Evolutionary conservation across 805 yeast genomes (phyloP).

Genomic region (Cyberlindnera misumaiensis): DNA sequence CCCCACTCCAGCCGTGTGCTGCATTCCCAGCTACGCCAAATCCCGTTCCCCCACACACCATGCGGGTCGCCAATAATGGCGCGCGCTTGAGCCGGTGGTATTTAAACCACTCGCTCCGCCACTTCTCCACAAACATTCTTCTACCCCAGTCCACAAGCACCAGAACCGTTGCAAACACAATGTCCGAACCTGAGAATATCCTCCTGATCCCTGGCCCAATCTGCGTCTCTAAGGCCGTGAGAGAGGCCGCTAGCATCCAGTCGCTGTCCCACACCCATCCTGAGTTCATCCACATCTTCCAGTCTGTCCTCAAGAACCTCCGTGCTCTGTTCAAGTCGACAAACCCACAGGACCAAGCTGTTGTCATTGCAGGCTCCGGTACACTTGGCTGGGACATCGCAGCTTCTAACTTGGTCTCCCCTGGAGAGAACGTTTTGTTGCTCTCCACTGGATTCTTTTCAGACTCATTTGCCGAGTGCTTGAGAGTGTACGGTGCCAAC

Average conservation of each 20-base stretch:
- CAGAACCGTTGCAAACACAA: slow-evolving; percentile 4
- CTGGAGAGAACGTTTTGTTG: slow-evolving; percentile 69
- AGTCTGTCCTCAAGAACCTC: slow-evolving; percentile 56
- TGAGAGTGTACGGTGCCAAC: slow-evolving; percentile 64
- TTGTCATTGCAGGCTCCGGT: slow-evolving; percentile 85
- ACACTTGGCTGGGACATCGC: slow-evolving; percentile 93
- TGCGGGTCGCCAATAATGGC: no score
- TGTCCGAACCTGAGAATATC: slow-evolving; percentile 28
- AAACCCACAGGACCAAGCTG: slow-evolving; percentile 63
- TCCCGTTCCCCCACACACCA: no score
- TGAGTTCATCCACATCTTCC: slow-evolving; percentile 71
- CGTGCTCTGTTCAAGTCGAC: slow-evolving; percentile 70
- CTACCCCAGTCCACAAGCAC: no score
- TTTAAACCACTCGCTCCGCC: no score
- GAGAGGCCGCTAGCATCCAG: slow-evolving; percentile 73
- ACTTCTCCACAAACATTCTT: no score
- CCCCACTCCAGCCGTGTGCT: no score
- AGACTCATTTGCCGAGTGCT: slow-evolving; percentile 72
- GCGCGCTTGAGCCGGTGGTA: no score
- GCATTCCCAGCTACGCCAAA: no score
- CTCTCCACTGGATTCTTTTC: slow-evolving; percentile 89
- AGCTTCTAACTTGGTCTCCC: slow-evolving; percentile 64
- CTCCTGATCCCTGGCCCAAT: slow-evolving; percentile 82
- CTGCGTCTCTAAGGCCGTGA: slow-evolving; percentile 74
- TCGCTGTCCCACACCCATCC: slow-evolving; percentile 89